phyloP scores from a whole-genome alignment of 2,329 filamentous ascomycete species.

The Westerdykella sp. region DNA sequence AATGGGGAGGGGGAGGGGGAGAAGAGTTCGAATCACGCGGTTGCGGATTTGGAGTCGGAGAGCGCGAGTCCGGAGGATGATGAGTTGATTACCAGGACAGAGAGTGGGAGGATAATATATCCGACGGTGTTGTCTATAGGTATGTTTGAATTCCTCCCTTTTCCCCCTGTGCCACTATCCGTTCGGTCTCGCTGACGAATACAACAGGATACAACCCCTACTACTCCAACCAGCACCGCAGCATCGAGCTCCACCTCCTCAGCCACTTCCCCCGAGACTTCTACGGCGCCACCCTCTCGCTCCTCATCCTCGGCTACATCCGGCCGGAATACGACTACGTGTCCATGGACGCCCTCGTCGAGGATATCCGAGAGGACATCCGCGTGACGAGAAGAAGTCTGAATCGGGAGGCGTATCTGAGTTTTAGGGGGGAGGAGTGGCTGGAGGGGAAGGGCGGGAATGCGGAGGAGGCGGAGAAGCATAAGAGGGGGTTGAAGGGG shows the following conservation, averaged over 20 bases:
- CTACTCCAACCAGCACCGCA: constrained; percentile 84
- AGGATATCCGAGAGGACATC: constrained; percentile 86
- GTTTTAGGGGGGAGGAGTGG: constrained; percentile 45
- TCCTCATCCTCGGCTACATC: constrained; percentile 81
- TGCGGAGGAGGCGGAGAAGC: not conserved
- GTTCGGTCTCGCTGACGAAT: not conserved
- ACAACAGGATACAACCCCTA: constrained; percentile 80
- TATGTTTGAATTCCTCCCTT: not conserved
- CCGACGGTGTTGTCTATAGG: constrained; percentile 28
- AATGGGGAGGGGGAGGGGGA: constrained; percentile 13
- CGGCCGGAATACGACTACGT: constrained; percentile 85
- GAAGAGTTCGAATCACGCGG: constrained; percentile 15
- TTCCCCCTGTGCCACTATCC: not conserved
- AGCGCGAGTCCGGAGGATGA: not conserved
- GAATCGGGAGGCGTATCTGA: constrained; percentile 54
- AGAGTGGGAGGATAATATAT: constrained; percentile 12
- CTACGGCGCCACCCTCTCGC: constrained; percentile 72
- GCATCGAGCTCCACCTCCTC: constrained; percentile 86
- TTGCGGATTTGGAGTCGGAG: constrained; percentile 17
- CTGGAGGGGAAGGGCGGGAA: constrained; percentile 14
- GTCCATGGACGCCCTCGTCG: constrained; percentile 72
- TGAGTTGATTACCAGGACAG: not conserved
- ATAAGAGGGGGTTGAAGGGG: constrained; percentile 1
- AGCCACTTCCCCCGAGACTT: constrained; percentile 73
- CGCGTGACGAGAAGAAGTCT: constrained; percentile 72